Evolutionary conservation across 164 flowering plant species (phyloP).

Genomic region (Vitis amurensis): DNA sequence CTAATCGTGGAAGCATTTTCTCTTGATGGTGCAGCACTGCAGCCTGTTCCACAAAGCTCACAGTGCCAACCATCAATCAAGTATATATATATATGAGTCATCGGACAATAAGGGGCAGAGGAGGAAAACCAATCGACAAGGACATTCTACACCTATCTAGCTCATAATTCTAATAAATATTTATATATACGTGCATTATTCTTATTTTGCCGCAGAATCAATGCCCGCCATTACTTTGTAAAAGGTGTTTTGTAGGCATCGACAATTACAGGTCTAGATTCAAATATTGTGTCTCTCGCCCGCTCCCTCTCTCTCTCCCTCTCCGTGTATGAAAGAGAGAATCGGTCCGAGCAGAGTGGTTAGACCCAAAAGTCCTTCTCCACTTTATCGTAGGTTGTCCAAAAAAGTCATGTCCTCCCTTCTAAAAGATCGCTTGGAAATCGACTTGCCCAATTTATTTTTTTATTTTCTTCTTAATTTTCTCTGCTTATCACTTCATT

Average conservation of each 20-base stretch:
- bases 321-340: not conserved
- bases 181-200: not conserved
- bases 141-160: not conserved
- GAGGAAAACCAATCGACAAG: not conserved
- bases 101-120: too few relatives aligned
- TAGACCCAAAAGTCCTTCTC: slow-evolving; percentile 11
- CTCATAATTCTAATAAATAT: not conserved
- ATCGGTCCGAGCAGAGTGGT: not conserved
- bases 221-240: slow-evolving; percentile 30
- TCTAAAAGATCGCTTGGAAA: not conserved
- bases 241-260: slow-evolving; percentile 13
- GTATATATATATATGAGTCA: too few relatives aligned
- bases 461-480: too few relatives aligned
- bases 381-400: slow-evolving; percentile 11
- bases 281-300: too few relatives aligned
- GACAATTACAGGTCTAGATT: slow-evolving; percentile 6
- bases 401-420: not conserved
- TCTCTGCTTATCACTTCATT: too few relatives aligned
- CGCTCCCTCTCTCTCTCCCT: too few relatives aligned
- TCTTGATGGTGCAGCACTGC: too few relatives aligned
- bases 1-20: too few relatives aligned
- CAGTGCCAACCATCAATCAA: too few relatives aligned
- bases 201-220: slow-evolving; percentile 30
- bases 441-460: not conserved
- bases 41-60: too few relatives aligned